Percentiles rank a stretch among this genome's conserved stretches.
Conservation (phyloP, 1,284 basidiomycete species). For the Binderoboletus segoi region DNA sequence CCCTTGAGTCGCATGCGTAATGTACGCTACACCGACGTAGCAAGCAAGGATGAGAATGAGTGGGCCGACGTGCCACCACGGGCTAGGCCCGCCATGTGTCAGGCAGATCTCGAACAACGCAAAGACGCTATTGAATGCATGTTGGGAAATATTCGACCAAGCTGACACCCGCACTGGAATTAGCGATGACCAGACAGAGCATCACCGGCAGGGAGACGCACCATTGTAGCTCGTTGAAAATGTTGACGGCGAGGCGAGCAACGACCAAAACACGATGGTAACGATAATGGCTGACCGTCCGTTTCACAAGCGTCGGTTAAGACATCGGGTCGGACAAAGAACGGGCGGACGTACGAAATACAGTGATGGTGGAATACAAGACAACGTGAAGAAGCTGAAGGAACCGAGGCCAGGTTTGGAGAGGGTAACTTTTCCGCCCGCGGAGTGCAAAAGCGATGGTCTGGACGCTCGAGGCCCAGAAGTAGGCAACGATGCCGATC, state of each 20-base stretch:
- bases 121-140: constrained; percentile 62
- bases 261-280: constrained; percentile 66
- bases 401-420: constrained; percentile 58
- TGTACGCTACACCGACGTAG: constrained; percentile 69
- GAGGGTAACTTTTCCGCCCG: constrained; percentile 45
- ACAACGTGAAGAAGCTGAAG: constrained; percentile 62
- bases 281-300: constrained; percentile 56
- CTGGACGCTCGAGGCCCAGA: constrained; percentile 60
- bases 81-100: constrained; percentile 52
- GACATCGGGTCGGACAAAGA: background rate
- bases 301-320: background rate
- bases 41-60: constrained; percentile 51
- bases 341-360: constrained; percentile 53
- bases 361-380: constrained; percentile 54
- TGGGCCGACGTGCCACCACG: constrained; percentile 55
- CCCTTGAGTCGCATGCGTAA: constrained; percentile 58
- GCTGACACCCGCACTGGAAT: constrained; percentile 33
- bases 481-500: constrained; percentile 63
- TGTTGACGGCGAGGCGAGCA: constrained; percentile 48
- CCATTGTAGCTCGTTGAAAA: constrained; percentile 43
- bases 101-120: constrained; percentile 60
- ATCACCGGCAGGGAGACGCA: constrained; percentile 28
- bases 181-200: background rate
- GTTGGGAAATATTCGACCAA: constrained; percentile 63
- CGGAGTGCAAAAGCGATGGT: constrained; percentile 47